Conservation (phyloP, 169 alveolate species). For the Cryptosporidium viatorum region DNA sequence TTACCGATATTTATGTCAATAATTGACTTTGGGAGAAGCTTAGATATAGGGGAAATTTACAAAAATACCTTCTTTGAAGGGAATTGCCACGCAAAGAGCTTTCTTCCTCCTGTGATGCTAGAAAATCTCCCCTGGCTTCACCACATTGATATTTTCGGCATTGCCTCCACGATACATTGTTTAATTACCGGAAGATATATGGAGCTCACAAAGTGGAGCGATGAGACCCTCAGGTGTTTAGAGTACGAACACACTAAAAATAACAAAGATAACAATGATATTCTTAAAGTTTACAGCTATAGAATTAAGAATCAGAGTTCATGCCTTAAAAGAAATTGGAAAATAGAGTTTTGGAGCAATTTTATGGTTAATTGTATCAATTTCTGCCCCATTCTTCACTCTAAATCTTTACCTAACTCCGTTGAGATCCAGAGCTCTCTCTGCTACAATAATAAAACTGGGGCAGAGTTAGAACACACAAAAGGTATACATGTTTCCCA, state of each 20-base stretch:
- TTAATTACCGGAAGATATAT: constrained; percentile 68
- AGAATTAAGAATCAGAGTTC: constrained; percentile 55
- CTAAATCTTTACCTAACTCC: not conserved
- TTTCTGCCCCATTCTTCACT: constrained; percentile 50
- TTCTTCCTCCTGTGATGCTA: constrained; percentile 64
- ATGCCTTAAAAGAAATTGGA: constrained; percentile 70
- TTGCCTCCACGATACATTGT: constrained; percentile 60
- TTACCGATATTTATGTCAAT: constrained; percentile 40
- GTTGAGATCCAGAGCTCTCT: not conserved
- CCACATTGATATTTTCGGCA: constrained; percentile 68
- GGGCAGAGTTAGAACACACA: not conserved
- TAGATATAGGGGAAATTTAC: constrained; percentile 66
- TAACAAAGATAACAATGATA: not conserved
- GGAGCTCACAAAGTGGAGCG: constrained; percentile 67
- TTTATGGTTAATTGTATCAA: constrained; percentile 44
- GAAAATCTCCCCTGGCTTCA: constrained; percentile 69
- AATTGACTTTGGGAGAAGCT: constrained; percentile 70
- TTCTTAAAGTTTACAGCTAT: constrained; percentile 36
- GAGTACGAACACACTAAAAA: not conserved
- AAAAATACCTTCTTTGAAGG: constrained; percentile 64
- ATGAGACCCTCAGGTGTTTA: constrained; percentile 16
- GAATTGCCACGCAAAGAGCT: constrained; percentile 57
- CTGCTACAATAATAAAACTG: not conserved
- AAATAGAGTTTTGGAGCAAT: constrained; percentile 31
- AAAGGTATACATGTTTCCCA: constrained; percentile 10